phyloP scores from a whole-genome alignment of 225 moss, liverwort and hornwort species.

The Antitrichia curtipendula region DNA sequence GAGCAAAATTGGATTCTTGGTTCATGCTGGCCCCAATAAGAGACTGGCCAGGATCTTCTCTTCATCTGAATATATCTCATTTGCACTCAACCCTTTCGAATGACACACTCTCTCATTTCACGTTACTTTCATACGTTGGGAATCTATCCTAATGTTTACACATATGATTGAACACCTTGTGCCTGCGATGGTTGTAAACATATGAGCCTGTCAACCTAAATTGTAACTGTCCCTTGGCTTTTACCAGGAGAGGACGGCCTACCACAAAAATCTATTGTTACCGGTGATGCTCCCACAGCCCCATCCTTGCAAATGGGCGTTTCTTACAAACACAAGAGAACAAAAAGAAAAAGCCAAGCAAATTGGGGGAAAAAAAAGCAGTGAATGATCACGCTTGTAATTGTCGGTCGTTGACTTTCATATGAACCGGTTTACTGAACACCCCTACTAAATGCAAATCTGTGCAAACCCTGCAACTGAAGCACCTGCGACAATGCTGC shows the following conservation, averaged over 20 bases:
- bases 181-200: neutral
- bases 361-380: neutral
- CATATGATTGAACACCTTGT: neutral
- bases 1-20: neutral
- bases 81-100: neutral
- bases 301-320: neutral
- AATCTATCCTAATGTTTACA: neutral
- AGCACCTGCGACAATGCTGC: neutral
- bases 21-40: neutral
- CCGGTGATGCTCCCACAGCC: neutral
- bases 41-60: neutral
- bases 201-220: neutral
- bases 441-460: neutral
- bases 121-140: too few species aligned
- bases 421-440: neutral
- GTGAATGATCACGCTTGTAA: neutral
- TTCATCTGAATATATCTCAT: neutral
- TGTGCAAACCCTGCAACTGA: neutral
- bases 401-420: neutral
- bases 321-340: neutral
- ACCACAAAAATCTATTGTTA: neutral
- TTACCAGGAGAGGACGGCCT: neutral
- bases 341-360: neutral
- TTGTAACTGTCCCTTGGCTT: neutral
- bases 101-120: neutral